Conservation (phyloP, 108 stramenopile genomes). For the Ochromonas danica region DNA sequence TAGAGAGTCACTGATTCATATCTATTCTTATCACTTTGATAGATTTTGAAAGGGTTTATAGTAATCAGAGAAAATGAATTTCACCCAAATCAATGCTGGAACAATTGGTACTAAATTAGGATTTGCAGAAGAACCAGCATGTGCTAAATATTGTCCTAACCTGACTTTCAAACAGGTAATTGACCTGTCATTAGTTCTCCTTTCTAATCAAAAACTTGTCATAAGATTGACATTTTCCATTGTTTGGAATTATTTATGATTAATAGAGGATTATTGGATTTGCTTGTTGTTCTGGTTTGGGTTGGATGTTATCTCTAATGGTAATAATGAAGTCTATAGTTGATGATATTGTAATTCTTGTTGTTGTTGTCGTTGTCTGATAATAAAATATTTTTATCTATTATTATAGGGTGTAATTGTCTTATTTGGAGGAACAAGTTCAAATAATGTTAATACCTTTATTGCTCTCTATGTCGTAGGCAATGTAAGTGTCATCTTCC, state of each 20-base stretch:
- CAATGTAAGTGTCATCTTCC: constrained; percentile 30
- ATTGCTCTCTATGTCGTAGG: constrained; percentile 30
- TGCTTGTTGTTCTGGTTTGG: background rate
- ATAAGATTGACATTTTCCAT: too few relatives aligned
- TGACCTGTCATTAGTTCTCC: background rate
- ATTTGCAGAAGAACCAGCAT: constrained; percentile 34
- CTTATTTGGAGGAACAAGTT: background rate
- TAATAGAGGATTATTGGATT: constrained; percentile 26
- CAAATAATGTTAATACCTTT: constrained; percentile 10
- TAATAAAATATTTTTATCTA: too few relatives aligned
- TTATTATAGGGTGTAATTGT: background rate
- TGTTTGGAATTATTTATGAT: too few relatives aligned
- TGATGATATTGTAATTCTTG: background rate
- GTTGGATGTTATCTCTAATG: constrained; percentile 29
- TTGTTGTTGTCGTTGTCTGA: background rate
- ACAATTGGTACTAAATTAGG: too few relatives aligned
- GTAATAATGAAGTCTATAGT: constrained; percentile 8
- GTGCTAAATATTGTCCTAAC: constrained; percentile 34
- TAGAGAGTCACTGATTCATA: too few relatives aligned
- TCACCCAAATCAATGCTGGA: too few relatives aligned
- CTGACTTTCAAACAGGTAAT: constrained; percentile 30
- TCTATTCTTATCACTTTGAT: too few relatives aligned
- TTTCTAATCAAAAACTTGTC: too few relatives aligned
- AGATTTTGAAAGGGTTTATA: too few relatives aligned
- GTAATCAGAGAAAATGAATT: too few relatives aligned